Conservation (phyloP, 164 flowering plant genomes). For the Cinnamomum chago region DNA sequence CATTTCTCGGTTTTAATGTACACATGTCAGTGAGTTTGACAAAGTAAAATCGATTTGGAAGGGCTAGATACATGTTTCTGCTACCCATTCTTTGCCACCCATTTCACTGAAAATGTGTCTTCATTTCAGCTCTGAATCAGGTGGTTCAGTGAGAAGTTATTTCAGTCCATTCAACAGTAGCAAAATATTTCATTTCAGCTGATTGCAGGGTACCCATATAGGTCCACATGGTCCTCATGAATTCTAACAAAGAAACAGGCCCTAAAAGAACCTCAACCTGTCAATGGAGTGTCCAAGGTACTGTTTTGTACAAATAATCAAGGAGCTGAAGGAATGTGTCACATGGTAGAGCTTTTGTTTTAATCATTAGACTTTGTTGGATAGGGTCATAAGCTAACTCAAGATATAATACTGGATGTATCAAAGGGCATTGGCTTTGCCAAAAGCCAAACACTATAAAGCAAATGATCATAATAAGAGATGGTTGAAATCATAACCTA, state of each 20-base stretch:
- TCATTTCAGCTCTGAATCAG: too few relatives aligned
- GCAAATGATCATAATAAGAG: not conserved
- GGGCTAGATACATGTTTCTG: too few relatives aligned
- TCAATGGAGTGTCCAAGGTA: not conserved
- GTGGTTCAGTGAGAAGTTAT: too few relatives aligned
- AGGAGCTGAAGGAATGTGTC: not conserved
- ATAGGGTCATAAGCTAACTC: not conserved
- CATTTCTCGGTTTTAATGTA: not conserved
- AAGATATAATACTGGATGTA: not conserved
- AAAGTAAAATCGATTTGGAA: too few relatives aligned
- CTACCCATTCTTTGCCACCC: too few relatives aligned
- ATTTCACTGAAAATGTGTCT: too few relatives aligned
- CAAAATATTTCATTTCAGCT: too few relatives aligned
- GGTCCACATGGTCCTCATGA: not conserved
- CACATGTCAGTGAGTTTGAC: not conserved
- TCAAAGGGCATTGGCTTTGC: not conserved
- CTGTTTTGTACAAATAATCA: not conserved
- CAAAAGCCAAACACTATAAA: not conserved
- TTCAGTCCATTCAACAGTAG: too few relatives aligned
- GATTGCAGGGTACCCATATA: too few relatives aligned
- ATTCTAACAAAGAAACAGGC: not conserved
- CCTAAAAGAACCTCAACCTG: not conserved
- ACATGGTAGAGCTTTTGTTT: not conserved
- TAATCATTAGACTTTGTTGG: not conserved
- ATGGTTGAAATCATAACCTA: too few relatives aligned